phyloP scores from a whole-genome alignment of 2,329 filamentous ascomycete species.

The Nannizziopsis arthrosporioides region DNA sequence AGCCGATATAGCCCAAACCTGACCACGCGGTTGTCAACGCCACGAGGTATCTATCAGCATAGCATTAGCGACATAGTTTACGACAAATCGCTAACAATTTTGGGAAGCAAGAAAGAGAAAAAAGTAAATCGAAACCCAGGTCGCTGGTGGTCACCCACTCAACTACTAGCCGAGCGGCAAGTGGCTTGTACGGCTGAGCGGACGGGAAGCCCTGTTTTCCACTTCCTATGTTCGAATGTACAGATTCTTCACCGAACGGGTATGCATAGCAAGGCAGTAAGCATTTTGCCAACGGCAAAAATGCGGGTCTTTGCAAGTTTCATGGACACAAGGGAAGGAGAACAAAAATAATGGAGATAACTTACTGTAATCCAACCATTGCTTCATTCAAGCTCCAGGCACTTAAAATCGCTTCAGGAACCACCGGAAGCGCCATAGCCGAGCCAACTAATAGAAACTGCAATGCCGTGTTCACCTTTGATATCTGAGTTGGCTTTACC shows the following conservation, averaged over 20 bases:
- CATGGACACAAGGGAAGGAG: not conserved
- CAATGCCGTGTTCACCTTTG: constrained; percentile 74
- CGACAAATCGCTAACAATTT: constrained; percentile 7
- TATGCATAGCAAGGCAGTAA: constrained; percentile 15
- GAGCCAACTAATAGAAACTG: constrained; percentile 78
- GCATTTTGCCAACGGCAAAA: not conserved
- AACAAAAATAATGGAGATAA: constrained; percentile 11
- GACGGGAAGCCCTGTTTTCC: constrained; percentile 40
- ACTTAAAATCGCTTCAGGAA: constrained; percentile 46
- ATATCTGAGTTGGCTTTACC: constrained; percentile 35
- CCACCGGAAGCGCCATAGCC: constrained; percentile 67
- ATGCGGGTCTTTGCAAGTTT: not conserved
- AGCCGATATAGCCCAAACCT: constrained; percentile 80
- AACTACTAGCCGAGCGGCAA: constrained; percentile 39
- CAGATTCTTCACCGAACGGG: not conserved
- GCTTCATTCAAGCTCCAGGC: constrained; percentile 52
- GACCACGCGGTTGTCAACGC: constrained; percentile 87
- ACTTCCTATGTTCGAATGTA: constrained; percentile 39
- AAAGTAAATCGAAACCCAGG: constrained; percentile 34
- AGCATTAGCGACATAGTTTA: not conserved
- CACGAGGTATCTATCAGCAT: constrained; percentile 57
- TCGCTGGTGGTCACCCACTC: constrained; percentile 40
- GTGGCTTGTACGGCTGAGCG: constrained; percentile 40
- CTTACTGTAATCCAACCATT: constrained; percentile 38
- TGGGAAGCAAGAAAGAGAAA: constrained; percentile 11